A percentile compares a stretch with the other conserved stretches of the same genome.
Conservation (phyloP, 2,329 filamentous ascomycete genomes). For the Trichoderma polysporum region DNA sequence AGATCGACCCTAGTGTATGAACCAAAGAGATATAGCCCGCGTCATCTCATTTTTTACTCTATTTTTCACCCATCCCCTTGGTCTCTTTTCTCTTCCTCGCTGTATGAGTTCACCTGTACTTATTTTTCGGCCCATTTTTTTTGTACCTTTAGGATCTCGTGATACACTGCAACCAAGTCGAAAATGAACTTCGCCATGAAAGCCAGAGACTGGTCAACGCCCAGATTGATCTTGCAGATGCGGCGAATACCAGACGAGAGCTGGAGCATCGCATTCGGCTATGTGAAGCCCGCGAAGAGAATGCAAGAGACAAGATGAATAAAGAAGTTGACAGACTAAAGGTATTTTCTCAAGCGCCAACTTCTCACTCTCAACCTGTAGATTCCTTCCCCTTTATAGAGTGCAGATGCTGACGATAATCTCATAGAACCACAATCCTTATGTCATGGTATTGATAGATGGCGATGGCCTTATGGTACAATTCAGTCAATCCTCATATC, state of each 20-base stretch:
- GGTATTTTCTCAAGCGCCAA: slow-evolving; percentile 37
- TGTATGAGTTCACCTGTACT: neutral
- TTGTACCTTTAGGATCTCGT: slow-evolving; percentile 33
- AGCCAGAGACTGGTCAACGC: slow-evolving; percentile 44
- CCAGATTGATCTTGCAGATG: slow-evolving; percentile 51
- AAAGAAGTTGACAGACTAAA: slow-evolving; percentile 45
- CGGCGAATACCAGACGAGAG: slow-evolving; percentile 49
- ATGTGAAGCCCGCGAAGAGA: slow-evolving; percentile 36
- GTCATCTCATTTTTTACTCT: neutral
- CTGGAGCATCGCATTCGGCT: slow-evolving; percentile 49
- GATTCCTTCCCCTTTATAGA: neutral
- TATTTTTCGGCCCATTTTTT: neutral
- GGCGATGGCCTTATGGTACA: slow-evolving; percentile 61
- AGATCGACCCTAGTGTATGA: neutral
- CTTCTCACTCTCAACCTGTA: neutral
- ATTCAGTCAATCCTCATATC: neutral
- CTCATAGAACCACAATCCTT: slow-evolving; percentile 53
- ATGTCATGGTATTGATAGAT: slow-evolving; percentile 61
- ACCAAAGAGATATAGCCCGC: neutral
- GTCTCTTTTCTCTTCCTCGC: neutral
- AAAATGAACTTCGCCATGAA: slow-evolving; percentile 45
- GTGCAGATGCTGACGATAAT: neutral
- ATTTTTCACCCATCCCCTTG: neutral
- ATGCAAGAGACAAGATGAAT: slow-evolving; percentile 29
- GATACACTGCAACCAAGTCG: slow-evolving; percentile 41